These are phyloP conservation scores for Flaveria brownii DNA, from an alignment of 129 eudicot genomes.

Conservation along the genomic window DNA sequence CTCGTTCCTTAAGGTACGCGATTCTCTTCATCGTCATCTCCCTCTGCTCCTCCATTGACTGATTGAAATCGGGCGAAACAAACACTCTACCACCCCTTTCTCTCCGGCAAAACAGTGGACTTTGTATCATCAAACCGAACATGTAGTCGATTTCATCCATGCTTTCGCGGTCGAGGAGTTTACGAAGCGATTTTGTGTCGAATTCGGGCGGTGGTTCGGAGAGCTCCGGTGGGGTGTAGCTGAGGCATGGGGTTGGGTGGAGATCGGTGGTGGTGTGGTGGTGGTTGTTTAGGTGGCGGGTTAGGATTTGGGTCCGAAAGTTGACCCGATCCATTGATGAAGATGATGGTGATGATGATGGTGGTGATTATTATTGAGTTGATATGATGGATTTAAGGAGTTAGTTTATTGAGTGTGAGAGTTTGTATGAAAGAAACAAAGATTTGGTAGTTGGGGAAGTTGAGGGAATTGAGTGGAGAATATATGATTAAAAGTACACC, in stretches of 20 bases:
- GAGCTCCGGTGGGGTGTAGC: slow-evolving; percentile 58
- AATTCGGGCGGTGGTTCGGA: slow-evolving; percentile 34
- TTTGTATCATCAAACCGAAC: slow-evolving; percentile 47
- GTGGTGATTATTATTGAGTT: neutral
- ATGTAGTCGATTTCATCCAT: slow-evolving; percentile 62
- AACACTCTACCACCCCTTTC: slow-evolving; percentile 54
- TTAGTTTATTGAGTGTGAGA: neutral
- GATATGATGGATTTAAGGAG: neutral
- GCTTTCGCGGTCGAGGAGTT: slow-evolving; percentile 55
- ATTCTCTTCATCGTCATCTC: slow-evolving; percentile 50
- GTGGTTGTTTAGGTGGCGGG: slow-evolving; percentile 40
- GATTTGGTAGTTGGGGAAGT: neutral
- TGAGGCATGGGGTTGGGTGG: slow-evolving; percentile 41
- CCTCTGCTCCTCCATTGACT: slow-evolving; percentile 76
- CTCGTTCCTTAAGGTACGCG: slow-evolving; percentile 27
- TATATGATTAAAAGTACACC: no score
- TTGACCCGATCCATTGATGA: slow-evolving; percentile 43
- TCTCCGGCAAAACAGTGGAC: slow-evolving; percentile 50
- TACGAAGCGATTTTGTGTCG: slow-evolving; percentile 51
- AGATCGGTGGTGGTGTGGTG: slow-evolving; percentile 19
- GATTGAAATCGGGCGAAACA: slow-evolving; percentile 58
- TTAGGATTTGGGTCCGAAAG: slow-evolving; percentile 50
- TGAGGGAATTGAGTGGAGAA: neutral
- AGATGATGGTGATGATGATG: neutral
- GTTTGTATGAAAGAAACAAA: slow-evolving; percentile 3